Conservation (phyloP, 768 basidiomycete species). For the Flagelloscypha sp. region DNA sequence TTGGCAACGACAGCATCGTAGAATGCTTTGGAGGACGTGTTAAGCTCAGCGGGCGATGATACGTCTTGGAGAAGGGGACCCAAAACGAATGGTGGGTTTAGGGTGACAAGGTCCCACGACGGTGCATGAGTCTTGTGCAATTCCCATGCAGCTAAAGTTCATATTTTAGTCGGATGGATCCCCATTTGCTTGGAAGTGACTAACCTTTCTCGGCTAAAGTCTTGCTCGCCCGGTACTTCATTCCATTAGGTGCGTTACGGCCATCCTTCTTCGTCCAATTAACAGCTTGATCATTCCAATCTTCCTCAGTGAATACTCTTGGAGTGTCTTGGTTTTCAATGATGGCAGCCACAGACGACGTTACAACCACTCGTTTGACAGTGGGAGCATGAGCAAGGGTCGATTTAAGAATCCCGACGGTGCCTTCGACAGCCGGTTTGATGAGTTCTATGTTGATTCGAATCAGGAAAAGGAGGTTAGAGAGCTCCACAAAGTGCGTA, state of each 20-base stretch:
- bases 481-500: conserved; percentile 5
- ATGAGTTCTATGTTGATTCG: conserved; percentile 41
- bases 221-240: conserved; percentile 57
- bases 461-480: neutral
- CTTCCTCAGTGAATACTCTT: conserved; percentile 33
- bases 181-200: conserved; percentile 1
- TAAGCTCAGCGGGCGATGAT: conserved; percentile 24
- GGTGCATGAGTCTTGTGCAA: conserved; percentile 35
- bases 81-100: conserved; percentile 48
- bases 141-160: conserved; percentile 30
- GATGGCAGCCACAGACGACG: conserved; percentile 51
- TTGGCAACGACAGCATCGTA: conserved; percentile 20
- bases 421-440: conserved; percentile 65
- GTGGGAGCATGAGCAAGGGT: conserved; percentile 29
- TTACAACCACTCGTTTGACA: conserved; percentile 64
- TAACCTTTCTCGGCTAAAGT: conserved; percentile 53
- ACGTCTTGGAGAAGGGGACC: conserved; percentile 28
- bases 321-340: conserved; percentile 18
- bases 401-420: conserved; percentile 51
- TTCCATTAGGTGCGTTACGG: conserved; percentile 24
- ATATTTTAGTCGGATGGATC: neutral
- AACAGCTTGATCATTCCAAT: conserved; percentile 55
- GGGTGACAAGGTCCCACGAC: conserved; percentile 42
- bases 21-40: conserved; percentile 26
- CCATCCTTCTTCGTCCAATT: conserved; percentile 41